Base-by-base conservation (phyloP, 805 yeast species). In the Clavispora santaluciae region DNA sequence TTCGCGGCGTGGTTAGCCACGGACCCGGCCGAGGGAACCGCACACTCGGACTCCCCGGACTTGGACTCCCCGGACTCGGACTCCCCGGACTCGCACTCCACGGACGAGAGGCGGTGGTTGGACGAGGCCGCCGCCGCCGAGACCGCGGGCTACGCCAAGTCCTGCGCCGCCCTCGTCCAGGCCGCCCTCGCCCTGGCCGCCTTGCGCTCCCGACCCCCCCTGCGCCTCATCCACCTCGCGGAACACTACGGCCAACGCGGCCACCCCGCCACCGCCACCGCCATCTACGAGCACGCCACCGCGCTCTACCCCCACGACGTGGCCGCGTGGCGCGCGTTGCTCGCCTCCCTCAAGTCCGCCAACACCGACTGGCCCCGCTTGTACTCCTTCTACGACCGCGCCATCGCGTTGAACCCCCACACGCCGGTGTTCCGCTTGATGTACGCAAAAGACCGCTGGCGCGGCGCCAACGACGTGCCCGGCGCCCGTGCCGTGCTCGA, bases 371-470 rank as follows among this genome's bases (percentile, higher is more conserved):
- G 22, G 1, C 18, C 40, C 0, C 35, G 41, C 5, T 36, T 68
- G 3, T 64, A 45, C 40, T 39, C 35, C 3, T 69, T 68, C 21
- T 81, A 82, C 55, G 79, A 79, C 33, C 59, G 63, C 44, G 79
- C 90, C 1, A 68, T 82, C 0, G 49, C 54, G 1, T 53, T 68
- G 1, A 70, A 81, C 38, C 83, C 85, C 0, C 51, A 64, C 4
- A 56, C 63, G 22, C 78, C 76, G 28, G 54, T 73, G 10, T 68
- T 87, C 33, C 73, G 78, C 61, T 59, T 87, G 38, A 76, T 82
- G 79, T 86, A 77, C 54, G 84, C 95, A 0, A 82, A 83, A 49
- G 90, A 84, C 50, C 66, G 73, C 39, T 79, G 88, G 83, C 60
- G 63, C 33, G 42, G 65, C 18, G 71, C 63, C 2, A 55, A 65